These are phyloP conservation scores for Jamesozyma hellenica DNA, from an alignment of 805 yeast genomes.

Conservation along the genomic window DNA sequence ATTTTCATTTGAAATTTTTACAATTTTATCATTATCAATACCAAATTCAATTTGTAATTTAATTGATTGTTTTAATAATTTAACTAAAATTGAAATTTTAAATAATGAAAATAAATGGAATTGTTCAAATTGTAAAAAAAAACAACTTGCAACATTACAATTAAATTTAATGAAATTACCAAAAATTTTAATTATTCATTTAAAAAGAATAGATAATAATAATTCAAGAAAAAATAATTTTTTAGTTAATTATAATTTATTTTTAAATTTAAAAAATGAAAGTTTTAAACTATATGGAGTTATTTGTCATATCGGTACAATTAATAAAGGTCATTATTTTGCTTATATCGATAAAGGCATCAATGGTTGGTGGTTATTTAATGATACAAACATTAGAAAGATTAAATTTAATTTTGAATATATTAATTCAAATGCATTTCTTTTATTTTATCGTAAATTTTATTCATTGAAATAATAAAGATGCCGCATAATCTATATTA, in stretches of 20 bases:
- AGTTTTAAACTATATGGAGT: conserved; percentile 68
- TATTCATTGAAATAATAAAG: conserved; percentile 42
- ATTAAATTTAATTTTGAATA: conserved; percentile 43
- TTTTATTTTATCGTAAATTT: conserved; percentile 51
- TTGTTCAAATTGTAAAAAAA: conserved; percentile 64
- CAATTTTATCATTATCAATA: conserved; percentile 62
- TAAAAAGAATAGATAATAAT: conserved; percentile 59
- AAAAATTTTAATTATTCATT: conserved; percentile 64
- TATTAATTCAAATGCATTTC: conserved; percentile 68
- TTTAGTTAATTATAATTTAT: conserved; percentile 57
- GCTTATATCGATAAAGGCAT: conserved; percentile 59
- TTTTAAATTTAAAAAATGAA: conserved; percentile 47
- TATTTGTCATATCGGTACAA: conserved; percentile 72
- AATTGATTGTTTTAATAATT: conserved; percentile 64
- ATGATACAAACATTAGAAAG: conserved; percentile 58
- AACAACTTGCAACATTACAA: conserved; percentile 55
- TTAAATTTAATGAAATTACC: conserved; percentile 73
- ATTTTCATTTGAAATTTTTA: conserved; percentile 77
- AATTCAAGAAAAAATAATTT: conserved; percentile 44
- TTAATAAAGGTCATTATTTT: conserved; percentile 84
- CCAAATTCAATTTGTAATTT: conserved; percentile 29
- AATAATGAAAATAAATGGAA: conserved; percentile 77
- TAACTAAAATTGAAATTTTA: conserved; percentile 62
- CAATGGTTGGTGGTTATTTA: conserved; percentile 67
- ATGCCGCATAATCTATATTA: conserved; percentile 79